Conservation (phyloP, 192 early-diverging fungal species). For the Gonapodya sp. region DNA sequence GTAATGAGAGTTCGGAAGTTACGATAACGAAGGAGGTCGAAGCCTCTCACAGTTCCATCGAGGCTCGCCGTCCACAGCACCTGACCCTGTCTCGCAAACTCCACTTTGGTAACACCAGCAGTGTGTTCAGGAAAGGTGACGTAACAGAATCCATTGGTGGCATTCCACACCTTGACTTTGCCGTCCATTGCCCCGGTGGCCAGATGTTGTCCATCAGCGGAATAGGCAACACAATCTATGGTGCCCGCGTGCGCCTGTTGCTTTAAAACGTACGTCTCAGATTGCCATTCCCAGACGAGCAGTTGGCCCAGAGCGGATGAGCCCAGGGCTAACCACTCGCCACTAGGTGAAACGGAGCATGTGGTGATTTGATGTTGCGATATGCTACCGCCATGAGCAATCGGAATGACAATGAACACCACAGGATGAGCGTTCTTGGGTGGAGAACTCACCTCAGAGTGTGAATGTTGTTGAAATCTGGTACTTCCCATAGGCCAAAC, state of each 20-base stretch:
- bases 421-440: not conserved
- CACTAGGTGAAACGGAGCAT: slow-evolving; percentile 75
- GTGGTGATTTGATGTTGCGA: slow-evolving; percentile 87
- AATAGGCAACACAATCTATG: slow-evolving; percentile 82
- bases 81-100: slow-evolving; percentile 88
- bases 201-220: slow-evolving; percentile 84
- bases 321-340: slow-evolving; percentile 98
- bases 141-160: slow-evolving; percentile 90
- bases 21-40: slow-evolving; percentile 91
- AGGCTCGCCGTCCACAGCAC: slow-evolving; percentile 89
- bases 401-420: not conserved
- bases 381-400: slow-evolving; percentile 50
- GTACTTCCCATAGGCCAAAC: slow-evolving; percentile 98
- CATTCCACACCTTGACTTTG: slow-evolving; percentile 98
- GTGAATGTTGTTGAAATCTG: slow-evolving; percentile 87
- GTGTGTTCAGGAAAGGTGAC: slow-evolving; percentile 94
- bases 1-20: slow-evolving; percentile 98
- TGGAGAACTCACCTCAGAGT: slow-evolving; percentile 61
- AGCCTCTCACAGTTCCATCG: slow-evolving; percentile 98
- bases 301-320: slow-evolving; percentile 86
- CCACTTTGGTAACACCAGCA: slow-evolving; percentile 64
- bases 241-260: slow-evolving; percentile 98
- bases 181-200: slow-evolving; percentile 95
- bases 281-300: slow-evolving; percentile 99
- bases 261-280: slow-evolving; percentile 96